phyloP scores from a whole-genome alignment of 2,329 filamentous ascomycete species.

The Parafenestella ontariensis region DNA sequence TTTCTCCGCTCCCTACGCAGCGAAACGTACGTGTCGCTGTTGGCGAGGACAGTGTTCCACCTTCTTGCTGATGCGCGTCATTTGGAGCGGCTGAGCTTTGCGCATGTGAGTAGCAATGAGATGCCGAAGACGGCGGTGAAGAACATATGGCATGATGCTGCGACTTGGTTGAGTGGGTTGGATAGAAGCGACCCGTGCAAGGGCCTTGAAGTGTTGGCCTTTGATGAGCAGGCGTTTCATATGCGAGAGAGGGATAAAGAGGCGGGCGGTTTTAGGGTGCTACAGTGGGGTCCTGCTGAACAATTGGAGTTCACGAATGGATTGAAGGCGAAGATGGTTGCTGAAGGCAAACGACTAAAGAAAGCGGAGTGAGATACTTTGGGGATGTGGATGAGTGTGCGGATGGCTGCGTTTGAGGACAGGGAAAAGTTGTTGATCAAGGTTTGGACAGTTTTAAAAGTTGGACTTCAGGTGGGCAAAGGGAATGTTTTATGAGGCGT shows the following conservation, averaged over 20 bases:
- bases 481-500: neutral
- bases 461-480: neutral
- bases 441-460: too few relatives aligned
- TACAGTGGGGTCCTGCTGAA: slow-evolving; percentile 14
- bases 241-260: slow-evolving; percentile 8
- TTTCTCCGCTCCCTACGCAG: slow-evolving; percentile 33
- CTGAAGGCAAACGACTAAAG: slow-evolving; percentile 1
- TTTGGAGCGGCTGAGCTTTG: slow-evolving; percentile 36
- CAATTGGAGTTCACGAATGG: slow-evolving; percentile 11
- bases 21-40: slow-evolving; percentile 36
- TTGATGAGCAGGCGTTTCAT: slow-evolving; percentile 16
- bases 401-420: too few relatives aligned
- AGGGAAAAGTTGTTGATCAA: too few relatives aligned
- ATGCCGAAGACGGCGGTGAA: slow-evolving; percentile 41
- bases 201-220: slow-evolving; percentile 12
- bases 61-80: slow-evolving; percentile 39
- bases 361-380: neutral
- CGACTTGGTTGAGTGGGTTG: slow-evolving; percentile 6
- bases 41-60: slow-evolving; percentile 39
- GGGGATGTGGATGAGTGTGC: neutral
- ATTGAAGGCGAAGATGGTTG: slow-evolving; percentile 11
- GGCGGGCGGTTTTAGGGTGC: slow-evolving; percentile 3
- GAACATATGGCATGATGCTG: slow-evolving; percentile 42
- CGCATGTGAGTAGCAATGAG: slow-evolving; percentile 23
- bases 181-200: slow-evolving; percentile 9